These are phyloP conservation scores for Neofusicoccum umdonicola DNA, from an alignment of 2,329 filamentous ascomycete genomes.

Conservation along the genomic window DNA sequence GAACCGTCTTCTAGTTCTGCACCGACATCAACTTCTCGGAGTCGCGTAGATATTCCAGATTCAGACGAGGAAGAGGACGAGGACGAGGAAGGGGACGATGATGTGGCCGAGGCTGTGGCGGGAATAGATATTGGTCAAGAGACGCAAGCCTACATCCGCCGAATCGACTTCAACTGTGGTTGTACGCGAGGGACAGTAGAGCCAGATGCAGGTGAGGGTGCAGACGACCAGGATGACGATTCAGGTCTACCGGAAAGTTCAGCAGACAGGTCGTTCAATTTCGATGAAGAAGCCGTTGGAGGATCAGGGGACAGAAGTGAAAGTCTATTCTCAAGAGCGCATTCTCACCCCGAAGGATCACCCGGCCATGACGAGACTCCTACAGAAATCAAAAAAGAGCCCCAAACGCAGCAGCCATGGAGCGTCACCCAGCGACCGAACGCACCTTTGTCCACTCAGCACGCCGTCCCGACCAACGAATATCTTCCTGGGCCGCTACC, in stretches of 20 bases:
- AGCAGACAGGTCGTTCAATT: not conserved
- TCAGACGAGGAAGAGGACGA: not conserved
- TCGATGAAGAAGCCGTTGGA: not conserved
- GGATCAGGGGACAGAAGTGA: not conserved
- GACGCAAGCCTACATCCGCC: conserved; percentile 13
- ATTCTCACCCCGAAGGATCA: not conserved
- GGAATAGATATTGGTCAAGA: conserved; percentile 13
- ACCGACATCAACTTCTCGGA: not conserved
- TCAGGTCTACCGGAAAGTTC: not conserved
- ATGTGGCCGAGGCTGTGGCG: not conserved
- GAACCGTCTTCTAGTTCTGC: not conserved
- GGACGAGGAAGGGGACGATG: not conserved
- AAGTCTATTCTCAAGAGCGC: not conserved
- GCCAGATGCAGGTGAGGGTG: not conserved
- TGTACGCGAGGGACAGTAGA: not conserved
- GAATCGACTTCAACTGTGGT: not conserved
- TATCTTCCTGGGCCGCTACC: not conserved
- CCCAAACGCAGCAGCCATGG: not conserved
- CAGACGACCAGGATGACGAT: not conserved
- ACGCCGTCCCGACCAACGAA: not conserved
- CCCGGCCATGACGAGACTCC: not conserved
- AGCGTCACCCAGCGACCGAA: not conserved
- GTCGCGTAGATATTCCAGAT: not conserved
- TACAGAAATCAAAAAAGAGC: not conserved
- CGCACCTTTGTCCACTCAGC: not conserved